Base-by-base conservation (phyloP, 1,284 basidiomycete species). In the Trichosporon inkin region DNA sequence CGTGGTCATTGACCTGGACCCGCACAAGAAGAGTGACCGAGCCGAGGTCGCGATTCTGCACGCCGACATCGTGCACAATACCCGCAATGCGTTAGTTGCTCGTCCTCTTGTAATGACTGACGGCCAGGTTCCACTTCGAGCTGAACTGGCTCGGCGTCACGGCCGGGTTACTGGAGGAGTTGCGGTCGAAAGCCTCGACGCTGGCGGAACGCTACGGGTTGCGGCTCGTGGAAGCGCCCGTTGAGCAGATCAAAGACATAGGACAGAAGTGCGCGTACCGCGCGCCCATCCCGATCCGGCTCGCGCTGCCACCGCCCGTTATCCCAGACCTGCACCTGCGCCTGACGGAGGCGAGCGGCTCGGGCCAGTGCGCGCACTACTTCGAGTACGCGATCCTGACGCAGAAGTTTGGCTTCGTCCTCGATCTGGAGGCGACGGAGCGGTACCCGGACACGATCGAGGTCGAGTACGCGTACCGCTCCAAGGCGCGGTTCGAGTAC, bases 71-170 rank as follows among this genome's bases (percentile, higher is more conserved):
- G 89, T 93, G 55, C 92, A 96, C 76, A 95, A 95, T 71, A 88
- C 90, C 0, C 84, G 83, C 16, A 94, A 88, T 40, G 91, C 90
- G 58, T 78, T 56, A 71, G 76, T 73, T 6, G 3, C 2, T 22
- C 4, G 11, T 2, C 16, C 8, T 28, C 28, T 32, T 20, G 49
- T 24, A 10, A 53, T 35, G 10, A 39, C 60, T 61, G 58, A 61
- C 32, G 24, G 6, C 13, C 60, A 76, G 75, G 0, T 94, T 94
- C 79, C 92, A 96, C 77, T 92, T 96, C 70, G 94, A 99, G 77
- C 82, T 99, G 41, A 92, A 98, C 67, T 99, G 96, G 95, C 87
- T 98, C 22, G 93, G 92, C 10, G 91, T 93, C 0, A 94, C 92
- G 0, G 90, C 92, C n/a, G 86, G 90, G n/a, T 88, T 89, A 65